Evolutionary conservation across 495 filamentous ascomycete genomes (phyloP).

Genomic region (Daldinia childiae): DNA sequence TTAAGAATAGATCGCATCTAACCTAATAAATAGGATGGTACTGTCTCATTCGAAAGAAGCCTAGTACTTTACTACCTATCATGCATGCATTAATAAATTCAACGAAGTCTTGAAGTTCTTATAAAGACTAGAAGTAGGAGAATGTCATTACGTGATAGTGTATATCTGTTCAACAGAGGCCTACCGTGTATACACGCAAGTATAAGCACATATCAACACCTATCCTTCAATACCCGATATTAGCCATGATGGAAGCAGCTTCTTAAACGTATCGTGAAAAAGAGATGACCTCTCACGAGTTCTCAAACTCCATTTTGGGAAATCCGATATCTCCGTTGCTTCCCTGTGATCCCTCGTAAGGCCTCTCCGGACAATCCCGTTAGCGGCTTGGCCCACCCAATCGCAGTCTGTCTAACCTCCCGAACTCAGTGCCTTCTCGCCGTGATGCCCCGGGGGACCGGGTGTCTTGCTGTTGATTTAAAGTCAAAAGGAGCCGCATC

Average conservation of each 20-base stretch:
- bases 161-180: neutral
- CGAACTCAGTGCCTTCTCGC: constrained; percentile 37
- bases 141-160: too few relatives aligned
- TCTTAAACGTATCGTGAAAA: neutral
- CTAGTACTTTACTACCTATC: too few relatives aligned
- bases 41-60: too few relatives aligned
- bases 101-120: too few relatives aligned
- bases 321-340: constrained; percentile 34
- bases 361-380: constrained; percentile 41
- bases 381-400: constrained; percentile 44
- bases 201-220: neutral
- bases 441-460: constrained; percentile 44
- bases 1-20: too few relatives aligned
- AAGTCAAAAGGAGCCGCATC: constrained; percentile 48
- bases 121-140: too few relatives aligned
- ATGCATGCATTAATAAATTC: too few relatives aligned
- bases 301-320: constrained; percentile 11
- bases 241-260: neutral
- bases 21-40: too few relatives aligned
- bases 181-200: neutral
- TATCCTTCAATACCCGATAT: neutral
- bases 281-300: neutral
- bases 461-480: constrained; percentile 48
- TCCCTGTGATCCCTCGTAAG: constrained; percentile 20
- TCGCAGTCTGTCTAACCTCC: constrained; percentile 33